phyloP scores from a whole-genome alignment of 768 basidiomycete species.

The Dacryopinax spathularia region DNA sequence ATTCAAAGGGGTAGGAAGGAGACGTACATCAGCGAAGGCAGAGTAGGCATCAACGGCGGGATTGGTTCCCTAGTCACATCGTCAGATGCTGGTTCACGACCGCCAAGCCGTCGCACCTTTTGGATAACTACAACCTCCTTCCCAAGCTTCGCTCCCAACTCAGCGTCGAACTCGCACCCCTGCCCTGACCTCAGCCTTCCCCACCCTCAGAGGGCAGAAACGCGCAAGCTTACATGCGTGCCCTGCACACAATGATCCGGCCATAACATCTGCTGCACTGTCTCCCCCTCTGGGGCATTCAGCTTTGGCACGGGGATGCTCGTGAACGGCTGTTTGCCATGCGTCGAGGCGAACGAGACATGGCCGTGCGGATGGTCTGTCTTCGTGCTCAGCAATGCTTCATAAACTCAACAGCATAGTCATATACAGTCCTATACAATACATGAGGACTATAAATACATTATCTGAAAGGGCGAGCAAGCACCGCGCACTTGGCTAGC shows the following conservation, averaged over 20 bases:
- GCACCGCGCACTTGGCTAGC: slow-evolving; percentile 25
- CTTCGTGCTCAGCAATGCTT: too few species aligned
- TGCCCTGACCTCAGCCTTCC: slow-evolving; percentile 8
- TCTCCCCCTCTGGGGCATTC: slow-evolving; percentile 10
- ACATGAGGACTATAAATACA: not conserved
- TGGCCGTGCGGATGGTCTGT: slow-evolving; percentile 35
- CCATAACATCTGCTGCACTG: slow-evolving; percentile 51
- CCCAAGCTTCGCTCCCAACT: slow-evolving; percentile 27
- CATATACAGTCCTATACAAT: slow-evolving; percentile 23
- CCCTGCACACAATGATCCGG: slow-evolving; percentile 63
- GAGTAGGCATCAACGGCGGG: slow-evolving; percentile 60
- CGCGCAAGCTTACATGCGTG: slow-evolving; percentile 12
- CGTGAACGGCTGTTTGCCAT: slow-evolving; percentile 32
- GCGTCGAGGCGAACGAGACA: slow-evolving; percentile 51
- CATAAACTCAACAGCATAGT: too few species aligned
- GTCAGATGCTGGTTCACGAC: not conserved
- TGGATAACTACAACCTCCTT: slow-evolving; percentile 16
- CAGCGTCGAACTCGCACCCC: slow-evolving; percentile 49
- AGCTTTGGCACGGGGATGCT: slow-evolving; percentile 24
- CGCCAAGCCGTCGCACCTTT: slow-evolving; percentile 20
- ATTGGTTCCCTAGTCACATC: slow-evolving; percentile 34
- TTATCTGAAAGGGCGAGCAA: not conserved
- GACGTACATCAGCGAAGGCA: slow-evolving; percentile 43
- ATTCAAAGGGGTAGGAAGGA: slow-evolving; percentile 8
- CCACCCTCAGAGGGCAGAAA: not conserved